Evolutionary conservation across 2,329 filamentous ascomycete genomes (phyloP), one percentile per base, ranked within the genome.

Genomic region (Podosphaera fusca): DNA sequence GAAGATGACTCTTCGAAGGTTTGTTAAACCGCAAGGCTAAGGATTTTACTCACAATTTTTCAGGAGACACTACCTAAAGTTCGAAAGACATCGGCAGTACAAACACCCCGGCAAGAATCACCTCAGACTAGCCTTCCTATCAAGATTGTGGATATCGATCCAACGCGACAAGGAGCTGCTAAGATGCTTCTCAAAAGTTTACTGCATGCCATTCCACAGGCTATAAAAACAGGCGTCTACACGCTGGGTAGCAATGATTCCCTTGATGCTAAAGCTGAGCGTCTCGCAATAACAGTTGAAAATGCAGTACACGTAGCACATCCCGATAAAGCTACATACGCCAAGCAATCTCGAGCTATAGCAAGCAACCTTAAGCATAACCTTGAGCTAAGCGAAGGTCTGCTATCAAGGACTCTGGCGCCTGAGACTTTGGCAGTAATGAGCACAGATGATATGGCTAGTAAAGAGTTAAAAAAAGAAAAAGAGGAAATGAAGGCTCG

Each of bases 281-380:
- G 76, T 30, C 76, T 89, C 51, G 85, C 85, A 12, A 71, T 95
- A 33, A 78, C 87, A 61, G 84, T 96, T 60, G 89, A 95, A 71
- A 80, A 87, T 64, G 79, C 79, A 3, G 76, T 82, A 12, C 72
- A 75, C 58, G 76, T 78, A 60, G 75, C 73, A 0, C 76, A 82
- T 57, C 72, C 74, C 0, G 71, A 70, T 38, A 71, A 73, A 31
- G 72, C 72, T 58, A 72, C 79, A 55, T 81, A 80, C 62, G 72
- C 67, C 12, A 71, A 72, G 38, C 79, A 95, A 69, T 77, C 88
- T 63, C 81, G 87, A 61, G 80, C 83, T 50, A 78, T 98, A 62
- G 74, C 81, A 54, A 85, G 86, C 70, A 96, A 96, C 70, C 74
- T 95, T 59, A 95, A 94, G 75, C 83, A 82, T 66, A 98, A 98